Base-by-base conservation (phyloP, 306 rosid species). In the Trifolium subterraneum region DNA sequence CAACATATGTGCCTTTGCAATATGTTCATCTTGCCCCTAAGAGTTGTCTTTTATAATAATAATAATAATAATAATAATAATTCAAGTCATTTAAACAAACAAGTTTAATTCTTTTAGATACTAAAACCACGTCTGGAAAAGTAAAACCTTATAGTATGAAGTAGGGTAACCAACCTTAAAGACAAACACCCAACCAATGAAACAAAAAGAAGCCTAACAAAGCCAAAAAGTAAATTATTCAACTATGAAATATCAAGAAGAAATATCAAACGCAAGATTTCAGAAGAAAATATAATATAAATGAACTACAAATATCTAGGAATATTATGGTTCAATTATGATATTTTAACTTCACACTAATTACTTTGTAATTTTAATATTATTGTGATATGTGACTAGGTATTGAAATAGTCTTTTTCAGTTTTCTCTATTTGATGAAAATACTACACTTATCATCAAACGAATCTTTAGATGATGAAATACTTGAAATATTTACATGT, bases 231-330 rank as follows among this genome's bases (percentile, higher is more conserved):
- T 13, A 25, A 47, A 54, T 19, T 66, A 76, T 76, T 76, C 42
- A 64, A 71, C 38, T 18, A 31, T 0, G 45, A 66, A 76, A 33
- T 12, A 7, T 23, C 3, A 56, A 58, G 25, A 20, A 55, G 8
- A 59, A 71, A 72, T 64, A 77, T 77, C 70, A 59, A 66, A 10
- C 61, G 10, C 48, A 9, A 67, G 82, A 82, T 77, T 58, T 22
- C 60, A 20, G 39, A 42, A 55, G 23, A 52, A 58, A n/a, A 77
- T 59, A 59, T 8, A n/a, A n/a, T 36, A 38, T 76, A 65, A n/a
- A 44, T 59, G 19, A 70, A 6, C 67, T 8, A 33, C 33, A 16
- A 51, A 7, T 47, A 36, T 36, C 9, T 36, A 20, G 16, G 29
- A 52, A 55, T 65, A 55, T 38, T 16, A 35, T 20, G 11, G 15